Percentiles rank a stretch among this genome's conserved stretches.
Conservation (phyloP, 805 yeast species). For the Metschnikowia hibisci region DNA sequence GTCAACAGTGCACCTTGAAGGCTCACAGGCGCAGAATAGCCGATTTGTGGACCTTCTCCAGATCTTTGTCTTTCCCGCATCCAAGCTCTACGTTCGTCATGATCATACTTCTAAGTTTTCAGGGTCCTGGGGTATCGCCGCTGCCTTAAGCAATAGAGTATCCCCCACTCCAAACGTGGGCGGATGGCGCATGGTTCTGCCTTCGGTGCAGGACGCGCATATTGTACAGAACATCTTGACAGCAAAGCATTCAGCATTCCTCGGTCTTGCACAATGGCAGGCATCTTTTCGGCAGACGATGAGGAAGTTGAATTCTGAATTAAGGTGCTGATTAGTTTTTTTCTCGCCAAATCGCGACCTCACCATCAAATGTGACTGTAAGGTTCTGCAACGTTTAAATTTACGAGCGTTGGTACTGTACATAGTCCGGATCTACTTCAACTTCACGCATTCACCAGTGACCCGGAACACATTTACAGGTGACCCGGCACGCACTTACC, state of each 20-base stretch:
- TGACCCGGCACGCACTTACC: slow-evolving; percentile 6
- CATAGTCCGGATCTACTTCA: neutral
- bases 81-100: slow-evolving; percentile 1
- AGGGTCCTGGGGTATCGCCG: slow-evolving; percentile 11
- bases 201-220: neutral
- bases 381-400: no score
- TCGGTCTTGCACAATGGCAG: slow-evolving; percentile 14
- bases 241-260: slow-evolving; percentile 8
- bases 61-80: slow-evolving; percentile 6
- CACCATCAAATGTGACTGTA: no score
- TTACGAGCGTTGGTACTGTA: slow-evolving; percentile 1
- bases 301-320: neutral
- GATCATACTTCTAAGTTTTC: slow-evolving; percentile 5
- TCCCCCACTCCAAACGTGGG: neutral
- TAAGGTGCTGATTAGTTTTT: no score
- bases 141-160: neutral
- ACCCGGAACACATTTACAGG: slow-evolving; percentile 2
- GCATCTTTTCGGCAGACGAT: slow-evolving; percentile 7
- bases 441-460: slow-evolving; percentile 6
- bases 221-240: slow-evolving; percentile 2
- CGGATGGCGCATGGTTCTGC: neutral
- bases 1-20: slow-evolving; percentile 40
- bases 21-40: slow-evolving; percentile 50
- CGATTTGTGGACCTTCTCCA: slow-evolving; percentile 11
- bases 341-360: no score